phyloP scores from a whole-genome alignment of 177 flowering plant genomes.

The Vitis hybrid region DNA sequence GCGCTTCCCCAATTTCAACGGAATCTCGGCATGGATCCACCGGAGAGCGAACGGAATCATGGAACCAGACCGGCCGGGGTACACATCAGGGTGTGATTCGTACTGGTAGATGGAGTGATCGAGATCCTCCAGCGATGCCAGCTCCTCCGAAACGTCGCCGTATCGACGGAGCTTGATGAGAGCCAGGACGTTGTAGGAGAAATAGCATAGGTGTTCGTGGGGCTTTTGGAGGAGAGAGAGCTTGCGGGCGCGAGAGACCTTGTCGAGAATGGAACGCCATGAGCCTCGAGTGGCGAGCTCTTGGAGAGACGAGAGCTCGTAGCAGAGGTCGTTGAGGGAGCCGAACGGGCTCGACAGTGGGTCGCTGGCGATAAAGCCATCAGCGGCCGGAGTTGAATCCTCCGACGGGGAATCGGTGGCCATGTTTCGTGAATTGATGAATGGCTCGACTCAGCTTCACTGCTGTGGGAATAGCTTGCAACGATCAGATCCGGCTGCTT shows the following conservation, averaged over 20 bases:
- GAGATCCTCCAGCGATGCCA: constrained; percentile 60
- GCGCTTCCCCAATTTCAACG: constrained; percentile 46
- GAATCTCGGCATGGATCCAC: constrained; percentile 69
- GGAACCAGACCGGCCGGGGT: constrained; percentile 61
- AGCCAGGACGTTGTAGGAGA: constrained; percentile 63
- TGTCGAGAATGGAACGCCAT: constrained; percentile 80
- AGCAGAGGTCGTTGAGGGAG: constrained; percentile 48
- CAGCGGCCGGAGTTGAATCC: background rate
- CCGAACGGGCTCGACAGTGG: constrained; percentile 16
- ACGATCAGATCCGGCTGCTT: no score
- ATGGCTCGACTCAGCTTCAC: no score
- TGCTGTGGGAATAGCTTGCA: no score
- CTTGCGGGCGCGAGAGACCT: constrained; percentile 51
- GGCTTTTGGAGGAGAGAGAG: constrained; percentile 56
- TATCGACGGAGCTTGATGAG: constrained; percentile 75
- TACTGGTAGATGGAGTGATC: constrained; percentile 46
- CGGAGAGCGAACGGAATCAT: constrained; percentile 91
- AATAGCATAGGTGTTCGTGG: constrained; percentile 73
- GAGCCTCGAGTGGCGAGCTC: constrained; percentile 88
- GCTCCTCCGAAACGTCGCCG: constrained; percentile 63
- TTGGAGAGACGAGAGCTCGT: constrained; percentile 62
- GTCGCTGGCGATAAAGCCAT: constrained; percentile 4
- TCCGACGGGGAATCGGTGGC: no score
- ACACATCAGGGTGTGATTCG: constrained; percentile 61
- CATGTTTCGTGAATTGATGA: no score